Percentiles rank a stretch among this genome's conserved stretches.
Evolutionary conservation across 2,329 filamentous ascomycete species (phyloP).

Genomic region (Fusarium sp.): DNA sequence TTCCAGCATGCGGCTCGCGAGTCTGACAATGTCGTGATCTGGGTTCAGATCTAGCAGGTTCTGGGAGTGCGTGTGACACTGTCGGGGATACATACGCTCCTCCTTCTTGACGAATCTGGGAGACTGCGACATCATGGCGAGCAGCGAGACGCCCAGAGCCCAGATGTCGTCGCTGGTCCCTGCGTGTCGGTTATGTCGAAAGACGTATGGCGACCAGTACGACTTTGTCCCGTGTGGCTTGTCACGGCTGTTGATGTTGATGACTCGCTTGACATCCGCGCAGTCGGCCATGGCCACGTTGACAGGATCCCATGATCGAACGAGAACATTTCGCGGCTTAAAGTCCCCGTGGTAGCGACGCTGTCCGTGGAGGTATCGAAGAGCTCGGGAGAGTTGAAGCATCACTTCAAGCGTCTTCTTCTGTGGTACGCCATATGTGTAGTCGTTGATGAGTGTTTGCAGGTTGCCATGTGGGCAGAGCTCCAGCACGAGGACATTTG

Average conservation of each 20-base stretch:
- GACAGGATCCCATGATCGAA: constrained; percentile 44
- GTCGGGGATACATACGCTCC: constrained; percentile 38
- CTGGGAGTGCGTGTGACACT: constrained; percentile 41
- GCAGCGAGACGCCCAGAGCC: constrained; percentile 48
- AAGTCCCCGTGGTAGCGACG: constrained; percentile 46
- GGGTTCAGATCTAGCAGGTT: constrained; percentile 42
- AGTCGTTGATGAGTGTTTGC: constrained; percentile 42
- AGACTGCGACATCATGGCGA: constrained; percentile 48
- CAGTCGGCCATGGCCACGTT: constrained; percentile 48
- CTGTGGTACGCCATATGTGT: constrained; percentile 26
- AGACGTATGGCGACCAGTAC: constrained; percentile 49
- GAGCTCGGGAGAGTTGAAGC: constrained; percentile 40
- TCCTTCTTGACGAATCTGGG: constrained; percentile 34
- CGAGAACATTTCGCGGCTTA: constrained; percentile 49
- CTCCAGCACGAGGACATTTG: constrained; percentile 47
- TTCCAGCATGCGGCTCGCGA: constrained; percentile 39
- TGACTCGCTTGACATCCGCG: constrained; percentile 43
- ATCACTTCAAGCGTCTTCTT: constrained; percentile 36
- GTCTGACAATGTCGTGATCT: constrained; percentile 33
- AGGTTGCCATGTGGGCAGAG: constrained; percentile 46
- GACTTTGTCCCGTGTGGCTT: constrained; percentile 41
- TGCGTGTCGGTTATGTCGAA: constrained; percentile 21
- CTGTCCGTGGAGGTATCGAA: constrained; percentile 44
- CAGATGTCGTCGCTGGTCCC: constrained; percentile 50
- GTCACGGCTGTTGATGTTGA: constrained; percentile 12